phyloP scores from a whole-genome alignment of 2,329 filamentous ascomycete species.

The Fusarium nygamai region DNA sequence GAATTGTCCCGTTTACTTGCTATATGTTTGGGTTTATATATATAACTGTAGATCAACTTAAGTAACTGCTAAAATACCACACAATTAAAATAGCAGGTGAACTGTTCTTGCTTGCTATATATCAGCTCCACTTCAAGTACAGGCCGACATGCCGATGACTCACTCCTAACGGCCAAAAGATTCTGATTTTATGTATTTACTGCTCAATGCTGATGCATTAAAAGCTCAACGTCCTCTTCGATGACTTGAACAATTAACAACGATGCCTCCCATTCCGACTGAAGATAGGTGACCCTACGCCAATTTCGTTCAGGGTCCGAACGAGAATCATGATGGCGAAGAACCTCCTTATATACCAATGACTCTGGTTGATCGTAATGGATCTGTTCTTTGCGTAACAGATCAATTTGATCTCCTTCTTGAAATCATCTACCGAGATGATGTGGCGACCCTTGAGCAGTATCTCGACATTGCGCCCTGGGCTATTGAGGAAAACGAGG shows the following conservation, averaged over 20 bases:
- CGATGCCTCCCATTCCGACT: fast-evolving
- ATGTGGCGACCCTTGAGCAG: neutral
- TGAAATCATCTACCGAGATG: neutral
- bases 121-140: neutral
- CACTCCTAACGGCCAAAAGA: fast-evolving
- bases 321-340: neutral
- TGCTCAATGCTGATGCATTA: neutral
- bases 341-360: neutral
- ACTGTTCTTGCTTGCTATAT: neutral
- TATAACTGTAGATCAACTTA: no score
- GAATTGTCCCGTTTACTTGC: fast-evolving
- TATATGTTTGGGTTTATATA: no score
- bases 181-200: neutral
- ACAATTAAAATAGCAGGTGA: neutral
- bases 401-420: neutral
- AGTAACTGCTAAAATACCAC: fast-evolving
- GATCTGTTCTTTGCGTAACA: neutral
- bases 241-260: neutral
- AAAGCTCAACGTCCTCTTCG: neutral
- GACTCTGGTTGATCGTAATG: neutral
- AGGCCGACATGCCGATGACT: neutral
- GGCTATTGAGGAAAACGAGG: neutral
- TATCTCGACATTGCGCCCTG: neutral
- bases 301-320: neutral
- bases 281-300: neutral